These are phyloP conservation scores for Lactifluus pinguis DNA, from an alignment of 768 basidiomycete species.

Conservation along the genomic window DNA sequence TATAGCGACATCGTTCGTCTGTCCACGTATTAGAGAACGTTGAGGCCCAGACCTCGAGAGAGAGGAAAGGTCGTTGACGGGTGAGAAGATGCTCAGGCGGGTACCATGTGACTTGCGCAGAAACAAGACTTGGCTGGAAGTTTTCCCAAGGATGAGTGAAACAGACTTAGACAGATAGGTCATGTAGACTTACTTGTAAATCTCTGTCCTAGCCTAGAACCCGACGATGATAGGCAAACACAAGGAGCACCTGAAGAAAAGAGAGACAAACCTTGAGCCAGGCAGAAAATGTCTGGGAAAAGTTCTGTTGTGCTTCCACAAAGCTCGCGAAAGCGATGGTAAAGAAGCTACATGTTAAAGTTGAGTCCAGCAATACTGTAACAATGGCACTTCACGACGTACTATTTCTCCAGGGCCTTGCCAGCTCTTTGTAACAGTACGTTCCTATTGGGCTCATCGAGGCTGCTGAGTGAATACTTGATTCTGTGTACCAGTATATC, in stretches of 20 bases:
- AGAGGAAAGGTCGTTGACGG: constrained; percentile 78
- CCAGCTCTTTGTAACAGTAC: constrained; percentile 54
- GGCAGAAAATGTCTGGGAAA: constrained; percentile 64
- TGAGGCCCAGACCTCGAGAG: constrained; percentile 63
- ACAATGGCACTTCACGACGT: constrained; percentile 22
- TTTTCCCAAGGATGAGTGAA: neutral
- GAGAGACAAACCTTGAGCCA: constrained; percentile 64
- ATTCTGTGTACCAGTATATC: constrained; percentile 77
- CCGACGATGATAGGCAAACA: neutral
- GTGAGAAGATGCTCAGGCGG: constrained; percentile 81
- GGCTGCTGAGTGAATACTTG: constrained; percentile 77
- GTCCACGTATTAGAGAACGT: constrained; percentile 52
- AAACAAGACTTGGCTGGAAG: constrained; percentile 73
- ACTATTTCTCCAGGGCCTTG: constrained; percentile 86
- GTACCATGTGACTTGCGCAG: constrained; percentile 76
- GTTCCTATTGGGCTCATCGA: constrained; percentile 43
- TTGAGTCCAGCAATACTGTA: neutral
- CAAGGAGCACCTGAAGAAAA: neutral
- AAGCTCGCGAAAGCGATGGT: constrained; percentile 90
- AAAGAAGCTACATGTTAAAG: constrained; percentile 58
- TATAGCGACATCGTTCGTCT: constrained; percentile 64
- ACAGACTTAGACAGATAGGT: neutral
- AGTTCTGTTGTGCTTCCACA: constrained; percentile 53
- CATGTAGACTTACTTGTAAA: constrained; percentile 70
- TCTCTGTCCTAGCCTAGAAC: constrained; percentile 66